Evolutionary conservation across 2,329 filamentous ascomycete species (phyloP), one percentile per base, ranked within the genome.

Genomic region (Claviceps citrina): DNA sequence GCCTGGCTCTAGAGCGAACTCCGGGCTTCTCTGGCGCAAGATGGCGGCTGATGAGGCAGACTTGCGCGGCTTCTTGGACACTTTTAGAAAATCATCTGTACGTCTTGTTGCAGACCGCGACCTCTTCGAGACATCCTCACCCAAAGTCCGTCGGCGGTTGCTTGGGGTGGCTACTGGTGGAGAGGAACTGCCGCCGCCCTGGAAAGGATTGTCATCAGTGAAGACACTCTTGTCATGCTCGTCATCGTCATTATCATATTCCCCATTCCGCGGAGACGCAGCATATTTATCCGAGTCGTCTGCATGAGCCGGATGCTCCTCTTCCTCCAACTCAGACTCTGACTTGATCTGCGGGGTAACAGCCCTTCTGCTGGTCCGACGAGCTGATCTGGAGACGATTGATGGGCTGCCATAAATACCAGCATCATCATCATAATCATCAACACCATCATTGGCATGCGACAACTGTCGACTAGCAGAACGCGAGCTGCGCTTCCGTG

Each of bases 141-240:
- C 65, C 2, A 59, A 54, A n/a, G 67, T 68, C 50, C 65, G 67
- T 46, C 71, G 64, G 31, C 71, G 68, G 43, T 62, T 61, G 47
- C 56, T 62, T 18, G 71, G 62, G 22, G 66, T 64, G 55, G 64
- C 65, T 22, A 67, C 60, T 1, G 60, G 58, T 5, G 70, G 60
- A 2, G 84, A 78, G 8, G 84, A 81, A 57, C 79, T 82, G 3
- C 43, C 40, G 31, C 85, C 81, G 54, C 82, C 84, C 57, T 96
- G 89, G 55, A 96, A 96, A 0, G 89, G 87, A 52, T 96, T 96
- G 40, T 95, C 85, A 49, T 79, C 73, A 1, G 81, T 85, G 59
- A 96, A 96, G 25, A 82, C 79, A 51, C 70, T 81, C 26, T 49
- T 45, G 26, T 72, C 70, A 6, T 71, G 68, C 30, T 65, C 61